Conservation (phyloP, 1,284 basidiomycete genomes). For the Gomphus sp. region DNA sequence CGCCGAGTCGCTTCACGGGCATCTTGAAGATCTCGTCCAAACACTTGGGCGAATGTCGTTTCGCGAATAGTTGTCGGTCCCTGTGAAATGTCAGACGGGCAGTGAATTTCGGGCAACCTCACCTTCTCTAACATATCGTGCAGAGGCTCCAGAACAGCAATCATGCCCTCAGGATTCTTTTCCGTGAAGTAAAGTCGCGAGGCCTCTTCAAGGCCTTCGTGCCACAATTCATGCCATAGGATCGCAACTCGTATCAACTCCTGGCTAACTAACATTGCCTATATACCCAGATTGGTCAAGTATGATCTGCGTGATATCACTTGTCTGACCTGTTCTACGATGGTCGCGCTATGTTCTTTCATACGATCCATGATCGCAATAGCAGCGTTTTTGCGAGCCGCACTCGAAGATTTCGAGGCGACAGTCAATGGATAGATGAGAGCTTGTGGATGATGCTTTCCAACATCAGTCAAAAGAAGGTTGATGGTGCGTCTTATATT, state of each 20-base stretch:
- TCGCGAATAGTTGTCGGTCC: constrained; percentile 93
- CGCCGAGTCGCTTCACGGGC: constrained; percentile 90
- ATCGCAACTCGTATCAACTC: constrained; percentile 98
- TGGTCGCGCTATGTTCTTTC: constrained; percentile 82
- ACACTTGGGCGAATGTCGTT: constrained; percentile 92
- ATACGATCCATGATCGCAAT: constrained; percentile 88
- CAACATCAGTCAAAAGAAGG: constrained; percentile 85
- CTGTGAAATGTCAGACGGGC: constrained; percentile 27
- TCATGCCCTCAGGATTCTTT: constrained; percentile 99
- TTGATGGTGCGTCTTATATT: constrained; percentile 90
- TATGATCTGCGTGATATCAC: constrained; percentile 2
- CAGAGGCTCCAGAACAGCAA: constrained; percentile 85
- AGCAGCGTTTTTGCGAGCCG: constrained; percentile 77
- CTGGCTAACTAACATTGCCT: constrained; percentile 87
- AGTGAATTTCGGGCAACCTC: constrained; percentile 20
- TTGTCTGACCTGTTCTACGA: constrained; percentile 75
- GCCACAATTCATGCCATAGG: constrained; percentile 99
- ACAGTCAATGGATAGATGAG: constrained; percentile 98
- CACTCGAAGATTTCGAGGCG: constrained; percentile 92
- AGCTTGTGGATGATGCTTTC: constrained; percentile 95
- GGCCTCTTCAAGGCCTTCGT: constrained; percentile 97
- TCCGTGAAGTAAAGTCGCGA: constrained; percentile 97
- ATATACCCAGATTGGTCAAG: constrained; percentile 3
- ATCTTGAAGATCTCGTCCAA: constrained; percentile 88
- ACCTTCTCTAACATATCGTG: constrained; percentile 91